Evolutionary conservation across 345 rosid genomes (phyloP).

Genomic region (Firmiana major): DNA sequence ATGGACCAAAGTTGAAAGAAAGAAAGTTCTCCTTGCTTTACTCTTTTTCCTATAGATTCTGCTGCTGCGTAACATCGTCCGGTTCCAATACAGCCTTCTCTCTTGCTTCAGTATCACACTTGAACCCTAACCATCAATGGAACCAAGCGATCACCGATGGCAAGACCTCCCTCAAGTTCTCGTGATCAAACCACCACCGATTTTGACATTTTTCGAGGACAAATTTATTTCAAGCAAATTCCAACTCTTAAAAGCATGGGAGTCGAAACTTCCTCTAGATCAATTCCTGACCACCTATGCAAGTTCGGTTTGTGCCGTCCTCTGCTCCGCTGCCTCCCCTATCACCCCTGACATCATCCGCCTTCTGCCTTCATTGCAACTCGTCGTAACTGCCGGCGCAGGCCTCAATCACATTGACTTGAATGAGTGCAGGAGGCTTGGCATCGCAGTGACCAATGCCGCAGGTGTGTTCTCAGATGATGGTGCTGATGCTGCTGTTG

Average conservation of each 20-base stretch:
- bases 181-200: not conserved
- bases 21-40: not conserved
- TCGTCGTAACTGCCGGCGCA: conserved; percentile 27
- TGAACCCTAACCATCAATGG: not conserved
- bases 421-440: conserved; percentile 25
- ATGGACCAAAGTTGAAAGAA: not conserved
- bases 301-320: conserved; percentile 22
- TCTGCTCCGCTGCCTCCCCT: conserved; percentile 17
- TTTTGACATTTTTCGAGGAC: not conserved
- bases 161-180: not conserved
- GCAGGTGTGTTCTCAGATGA: conserved; percentile 24
- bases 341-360: conserved; percentile 24
- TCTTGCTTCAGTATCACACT: not conserved
- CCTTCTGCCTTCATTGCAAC: conserved; percentile 20
- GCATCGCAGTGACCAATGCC: conserved; percentile 22
- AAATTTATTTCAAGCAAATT: conserved; percentile 9
- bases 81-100: not conserved
- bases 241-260: conserved; percentile 9
- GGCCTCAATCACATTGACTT: conserved; percentile 33
- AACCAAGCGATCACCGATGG: not conserved
- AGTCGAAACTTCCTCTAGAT: conserved; percentile 2
- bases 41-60: too few relatives aligned
- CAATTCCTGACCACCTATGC: conserved; percentile 15
- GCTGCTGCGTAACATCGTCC: not conserved
- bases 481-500: conserved; percentile 32